phyloP scores from a whole-genome alignment of 83 land plant species.

The Diphasiastrum complanatum region DNA sequence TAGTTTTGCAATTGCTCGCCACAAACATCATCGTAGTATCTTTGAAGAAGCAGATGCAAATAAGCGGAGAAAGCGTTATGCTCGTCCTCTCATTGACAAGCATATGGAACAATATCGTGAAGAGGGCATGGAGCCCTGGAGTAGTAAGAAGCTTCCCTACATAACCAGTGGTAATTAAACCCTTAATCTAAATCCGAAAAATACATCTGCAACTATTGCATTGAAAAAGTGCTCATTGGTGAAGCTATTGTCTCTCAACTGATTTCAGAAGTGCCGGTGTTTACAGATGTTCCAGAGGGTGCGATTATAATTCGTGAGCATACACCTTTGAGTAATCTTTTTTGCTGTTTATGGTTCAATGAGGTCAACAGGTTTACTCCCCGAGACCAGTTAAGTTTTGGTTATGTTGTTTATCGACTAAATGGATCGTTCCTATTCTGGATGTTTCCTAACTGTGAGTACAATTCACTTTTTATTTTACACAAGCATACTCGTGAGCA shows the following conservation, averaged over 20 bases:
- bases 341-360: conserved; percentile 95
- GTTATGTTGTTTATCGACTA: conserved; percentile 77
- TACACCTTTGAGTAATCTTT: conserved; percentile 73
- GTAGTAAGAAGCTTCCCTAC: conserved; percentile 35
- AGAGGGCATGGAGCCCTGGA: conserved; percentile 90
- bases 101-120: conserved; percentile 84
- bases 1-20: conserved; percentile 83
- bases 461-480: conserved; percentile 71
- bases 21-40: conserved; percentile 83
- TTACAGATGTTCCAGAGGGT: conserved; percentile 98
- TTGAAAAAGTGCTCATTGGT: background rate
- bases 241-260: background rate
- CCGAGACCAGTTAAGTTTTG: conserved; percentile 92
- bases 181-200: background rate
- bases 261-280: background rate
- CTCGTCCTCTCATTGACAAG: conserved; percentile 84
- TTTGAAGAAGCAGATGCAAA: conserved; percentile 95
- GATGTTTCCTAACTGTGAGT: conserved; percentile 98
- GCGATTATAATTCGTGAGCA: conserved; percentile 85
- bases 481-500: conserved; percentile 88
- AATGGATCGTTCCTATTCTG: conserved; percentile 52
- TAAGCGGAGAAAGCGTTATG: conserved; percentile 94
- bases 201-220: background rate
- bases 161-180: conserved; percentile 62
- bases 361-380: conserved; percentile 93